These are phyloP conservation scores for Limtongia smithiae DNA, from an alignment of 805 yeast genomes.

Conservation along the genomic window DNA sequence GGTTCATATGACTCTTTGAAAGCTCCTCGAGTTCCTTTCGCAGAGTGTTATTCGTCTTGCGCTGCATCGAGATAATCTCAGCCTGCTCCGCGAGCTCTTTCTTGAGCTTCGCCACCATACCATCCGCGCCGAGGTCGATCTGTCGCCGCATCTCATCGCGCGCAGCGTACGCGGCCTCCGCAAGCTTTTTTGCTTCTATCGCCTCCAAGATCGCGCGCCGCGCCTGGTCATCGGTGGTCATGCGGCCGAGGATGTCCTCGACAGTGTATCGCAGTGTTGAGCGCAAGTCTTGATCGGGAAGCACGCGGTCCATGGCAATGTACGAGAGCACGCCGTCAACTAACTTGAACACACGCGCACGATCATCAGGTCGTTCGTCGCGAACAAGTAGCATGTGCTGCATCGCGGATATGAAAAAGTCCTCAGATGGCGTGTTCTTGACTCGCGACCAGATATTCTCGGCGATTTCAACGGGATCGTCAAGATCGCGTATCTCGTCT, in stretches of 20 bases:
- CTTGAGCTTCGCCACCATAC: slow-evolving; percentile 57
- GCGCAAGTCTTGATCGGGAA: slow-evolving; percentile 37
- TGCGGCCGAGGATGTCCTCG: slow-evolving; percentile 52
- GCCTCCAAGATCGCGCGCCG: slow-evolving; percentile 62
- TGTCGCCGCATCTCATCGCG: slow-evolving; percentile 61
- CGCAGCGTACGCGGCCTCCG: slow-evolving; percentile 58
- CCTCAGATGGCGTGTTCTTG: slow-evolving; percentile 56
- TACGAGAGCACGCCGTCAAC: slow-evolving; percentile 64
- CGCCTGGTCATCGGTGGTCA: slow-evolving; percentile 84
- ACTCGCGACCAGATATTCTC: slow-evolving; percentile 56
- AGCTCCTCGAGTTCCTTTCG: slow-evolving; percentile 60
- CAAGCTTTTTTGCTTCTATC: slow-evolving; percentile 49
- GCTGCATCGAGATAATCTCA: slow-evolving; percentile 52
- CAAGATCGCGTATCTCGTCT: slow-evolving; percentile 52
- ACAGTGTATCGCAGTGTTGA: slow-evolving; percentile 22
- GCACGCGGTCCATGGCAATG: slow-evolving; percentile 50
- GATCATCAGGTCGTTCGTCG: slow-evolving; percentile 41
- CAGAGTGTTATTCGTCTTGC: slow-evolving; percentile 60
- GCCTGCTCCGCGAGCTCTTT: slow-evolving; percentile 64
- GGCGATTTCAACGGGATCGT: slow-evolving; percentile 69
- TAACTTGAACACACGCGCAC: slow-evolving; percentile 52
- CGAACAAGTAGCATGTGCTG: slow-evolving; percentile 59
- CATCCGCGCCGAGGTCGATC: slow-evolving; percentile 72
- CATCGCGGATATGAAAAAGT: slow-evolving; percentile 56
- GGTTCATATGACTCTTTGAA: slow-evolving; percentile 42